phyloP scores from a whole-genome alignment of 331 rosid species.

The Rhamnella rubrinervis region DNA sequence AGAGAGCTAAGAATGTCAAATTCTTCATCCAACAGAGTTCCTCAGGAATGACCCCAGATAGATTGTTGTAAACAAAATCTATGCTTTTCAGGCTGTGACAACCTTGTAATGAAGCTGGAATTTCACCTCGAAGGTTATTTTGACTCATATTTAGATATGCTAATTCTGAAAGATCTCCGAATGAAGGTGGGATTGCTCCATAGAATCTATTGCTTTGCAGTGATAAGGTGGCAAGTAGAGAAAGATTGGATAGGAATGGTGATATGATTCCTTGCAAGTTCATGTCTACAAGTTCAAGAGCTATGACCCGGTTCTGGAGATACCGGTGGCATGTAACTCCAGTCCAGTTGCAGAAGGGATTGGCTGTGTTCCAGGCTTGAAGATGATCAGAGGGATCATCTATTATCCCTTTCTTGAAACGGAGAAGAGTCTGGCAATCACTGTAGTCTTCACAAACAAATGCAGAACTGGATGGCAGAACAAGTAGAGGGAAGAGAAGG shows the following conservation, averaged over 20 bases:
- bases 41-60: constrained; percentile 24
- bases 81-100: constrained; percentile 23
- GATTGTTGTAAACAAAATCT: constrained; percentile 14
- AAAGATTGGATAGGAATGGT: constrained; percentile 23
- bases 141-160: constrained; percentile 2
- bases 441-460: constrained; percentile 14
- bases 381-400: constrained; percentile 22
- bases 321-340: constrained; percentile 27
- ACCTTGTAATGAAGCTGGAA: constrained; percentile 22
- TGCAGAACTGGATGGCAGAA: not conserved
- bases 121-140: constrained; percentile 18
- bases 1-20: constrained; percentile 13
- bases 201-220: constrained; percentile 11
- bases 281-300: constrained; percentile 23
- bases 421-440: constrained; percentile 21
- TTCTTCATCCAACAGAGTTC: constrained; percentile 19
- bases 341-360: constrained; percentile 34
- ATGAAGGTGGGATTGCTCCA: constrained; percentile 17
- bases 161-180: constrained; percentile 12
- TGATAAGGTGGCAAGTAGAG: constrained; percentile 20
- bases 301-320: constrained; percentile 10
- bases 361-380: constrained; percentile 15
- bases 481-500: not conserved
- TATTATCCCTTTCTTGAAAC: constrained; percentile 16
- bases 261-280: constrained; percentile 21